Evolutionary conservation across 2,329 filamentous ascomycete genomes (phyloP), one percentile per base, ranked within the genome.

Genomic region (Penicillium sp.): DNA sequence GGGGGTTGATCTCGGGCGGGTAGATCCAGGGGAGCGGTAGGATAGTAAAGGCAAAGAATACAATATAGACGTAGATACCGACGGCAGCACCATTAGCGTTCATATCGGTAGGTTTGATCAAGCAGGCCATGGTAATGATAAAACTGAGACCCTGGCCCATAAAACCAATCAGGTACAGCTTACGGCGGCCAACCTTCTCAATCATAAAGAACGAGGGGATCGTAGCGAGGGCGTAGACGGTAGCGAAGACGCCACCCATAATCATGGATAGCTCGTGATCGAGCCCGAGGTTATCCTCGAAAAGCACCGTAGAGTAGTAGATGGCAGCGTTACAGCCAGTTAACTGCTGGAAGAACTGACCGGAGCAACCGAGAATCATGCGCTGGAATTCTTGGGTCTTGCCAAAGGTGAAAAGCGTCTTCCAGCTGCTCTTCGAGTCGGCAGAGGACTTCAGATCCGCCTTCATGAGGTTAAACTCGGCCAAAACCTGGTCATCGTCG

Each of bases 161-260:
- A 81, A 88, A 85, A 88, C 82, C 80, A 79, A 83, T 82, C 75
- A 66, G 81, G 77, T 76, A 71, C 29, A 48, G 39, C 47, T 49
- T 36, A 47, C 34, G 51, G 24, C 40, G 58, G 26, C 36, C 52
- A 45, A 52, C 47, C 45, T 36, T 14, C 19, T 48, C 50, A 36
- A 49, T 21, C 50, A 42, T 31, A 33, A 28, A 13, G 19, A 24
- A 48, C 48, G 48, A 46, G 19, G 45, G 45, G 48, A 55, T 44
- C n/a, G 42, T 53, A 48, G 39, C 54, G 54, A 49, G 11, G 39
- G 28, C 29, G 24, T n/a, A 43, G 21, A 23, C 13, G 26, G 59
- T 33, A 61, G 56, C 19, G 7, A 33, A 11, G 23, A 43, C 7
- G 2, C 39, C 39, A 9, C 39, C 39, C 3, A 43, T 28, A 43